phyloP scores from a whole-genome alignment of 139 green algal species.

The Ulvella scutata region DNA sequence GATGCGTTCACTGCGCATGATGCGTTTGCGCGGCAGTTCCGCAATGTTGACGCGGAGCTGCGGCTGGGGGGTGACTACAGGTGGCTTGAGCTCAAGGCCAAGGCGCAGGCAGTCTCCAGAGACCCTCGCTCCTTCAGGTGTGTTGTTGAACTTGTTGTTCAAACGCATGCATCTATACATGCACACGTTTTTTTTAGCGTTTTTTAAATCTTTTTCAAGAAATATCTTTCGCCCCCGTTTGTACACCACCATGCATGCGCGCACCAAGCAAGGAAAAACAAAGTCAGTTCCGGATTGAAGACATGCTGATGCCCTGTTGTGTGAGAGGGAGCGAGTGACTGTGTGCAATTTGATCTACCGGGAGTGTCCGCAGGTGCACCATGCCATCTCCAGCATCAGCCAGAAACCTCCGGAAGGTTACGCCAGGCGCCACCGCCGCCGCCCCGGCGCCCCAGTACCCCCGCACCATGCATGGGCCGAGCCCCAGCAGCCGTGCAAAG shows the following conservation, averaged over 20 bases:
- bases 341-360: too few species aligned
- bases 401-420: slow-evolving; percentile 54
- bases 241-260: too few species aligned
- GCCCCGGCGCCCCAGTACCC: not conserved
- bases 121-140: slow-evolving; percentile 7
- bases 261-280: too few species aligned
- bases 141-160: too few species aligned
- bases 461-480: not conserved
- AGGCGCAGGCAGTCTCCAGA: slow-evolving; percentile 29
- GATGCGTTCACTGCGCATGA: slow-evolving; percentile 24
- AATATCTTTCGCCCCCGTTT: too few species aligned
- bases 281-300: too few species aligned
- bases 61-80: slow-evolving; percentile 38
- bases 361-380: slow-evolving; percentile 64
- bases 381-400: slow-evolving; percentile 30
- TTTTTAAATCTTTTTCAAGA: too few species aligned
- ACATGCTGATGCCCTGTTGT: too few species aligned
- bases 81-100: slow-evolving; percentile 34
- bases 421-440: slow-evolving; percentile 11
- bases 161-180: too few species aligned
- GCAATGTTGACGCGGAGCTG: slow-evolving; percentile 25
- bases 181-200: too few species aligned
- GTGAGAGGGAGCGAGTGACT: too few species aligned
- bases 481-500: not conserved
- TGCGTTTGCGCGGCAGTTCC: slow-evolving; percentile 20